Base-by-base conservation (phyloP, 805 yeast genomes). In the Starmerella stellata region DNA sequence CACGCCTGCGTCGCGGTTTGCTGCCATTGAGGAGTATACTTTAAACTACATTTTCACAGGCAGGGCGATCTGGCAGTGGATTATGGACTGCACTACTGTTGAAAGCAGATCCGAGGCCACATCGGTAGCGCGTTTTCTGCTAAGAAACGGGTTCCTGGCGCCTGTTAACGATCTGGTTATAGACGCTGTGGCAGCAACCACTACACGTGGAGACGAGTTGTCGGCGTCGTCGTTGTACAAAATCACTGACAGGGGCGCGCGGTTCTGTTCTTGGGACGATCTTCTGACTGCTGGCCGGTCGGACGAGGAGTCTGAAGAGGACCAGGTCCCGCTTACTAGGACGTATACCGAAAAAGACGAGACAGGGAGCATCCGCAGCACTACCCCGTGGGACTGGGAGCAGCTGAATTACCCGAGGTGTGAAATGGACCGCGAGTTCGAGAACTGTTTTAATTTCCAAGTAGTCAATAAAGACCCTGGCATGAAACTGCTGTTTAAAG, bases 41-140 rank as follows among this genome's bases (percentile, higher is more conserved):
- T 1, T 44, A 23, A 58, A 63, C n/a, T 66, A 64, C 47, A 67
- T 73, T 38, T 65, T 80, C 44, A 67, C 78, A 1, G 92, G 95
- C 0, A 78, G 78, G 48, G 77, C 90, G 0, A 61, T 77, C 0
- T 68, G 74, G 57, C 95, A 83, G 51, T 87, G 94, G 93, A 51
- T 87, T 5, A 66, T 77, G 71, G 96, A 87, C 45, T 83, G 95
- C 52, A 78, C 94, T 1, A 90, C 80, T 50, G 62, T 75, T 1
- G 54, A 74, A 46, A 65, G 65, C 37, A 52, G 36, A 2, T 11
- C 29, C 0, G 58, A 53, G 33, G 52, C 47, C 5, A 23, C 40
- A 2, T 19, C 34, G 5, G 24, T 54, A 14, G 49, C 48, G 2
- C 29, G 35, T 9, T 30, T 38, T 14, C 40, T 54, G 18, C 18